Base-by-base conservation (phyloP, 2,329 filamentous ascomycete species). In the Talaromyces sp. region DNA sequence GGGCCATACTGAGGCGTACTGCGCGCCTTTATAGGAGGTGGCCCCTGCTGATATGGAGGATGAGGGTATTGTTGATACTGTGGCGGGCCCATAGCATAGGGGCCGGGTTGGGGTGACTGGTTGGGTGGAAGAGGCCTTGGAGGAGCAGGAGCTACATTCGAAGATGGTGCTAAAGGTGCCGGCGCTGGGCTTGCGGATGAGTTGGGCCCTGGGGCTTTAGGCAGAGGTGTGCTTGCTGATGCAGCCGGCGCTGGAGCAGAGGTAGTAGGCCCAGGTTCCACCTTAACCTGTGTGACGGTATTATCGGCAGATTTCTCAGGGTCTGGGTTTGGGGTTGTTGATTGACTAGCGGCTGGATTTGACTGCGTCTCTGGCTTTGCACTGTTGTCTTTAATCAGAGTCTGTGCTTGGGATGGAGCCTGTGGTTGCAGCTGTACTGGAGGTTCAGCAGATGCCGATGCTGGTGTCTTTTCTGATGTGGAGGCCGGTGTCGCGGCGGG, bases 21-120 rank as follows among this genome's bases (percentile, higher is more conserved):
- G 3, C 76, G 75, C 33, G 76, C 76, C 57, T 76, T 74, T 34
- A 77, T 71, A 40, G 72, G 67, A 57, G 72, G 68, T 27, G 68
- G 64, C 7, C 72, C 68, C n/a, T 65, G 63, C 47, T 72, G 71
- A 47, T 74, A 72, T 0, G 70, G 65, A 55, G 72, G 65, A 61
- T 71, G 72, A 42, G 72, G 73, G 44, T 73, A 70, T 14, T 67
- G 66, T 23, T 71, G 67, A 34, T 72, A 67, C 44, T 72, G 67
- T 27, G 67, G 47, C 18, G 51, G 68, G 8, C 69, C 68, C 53
- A 47, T 23, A 31, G 72, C 66, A 31, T 71, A 71, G 14, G 69
- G 66, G 59, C 63, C 47, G 23, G 63, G 52, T 28, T 65, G 65
- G n/a, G 68, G 64, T 56, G 67, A 23, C 44, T 62, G 72, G 56